Conservation (phyloP, 2,329 filamentous ascomycete species). For the Ambrosiella xylebori region DNA sequence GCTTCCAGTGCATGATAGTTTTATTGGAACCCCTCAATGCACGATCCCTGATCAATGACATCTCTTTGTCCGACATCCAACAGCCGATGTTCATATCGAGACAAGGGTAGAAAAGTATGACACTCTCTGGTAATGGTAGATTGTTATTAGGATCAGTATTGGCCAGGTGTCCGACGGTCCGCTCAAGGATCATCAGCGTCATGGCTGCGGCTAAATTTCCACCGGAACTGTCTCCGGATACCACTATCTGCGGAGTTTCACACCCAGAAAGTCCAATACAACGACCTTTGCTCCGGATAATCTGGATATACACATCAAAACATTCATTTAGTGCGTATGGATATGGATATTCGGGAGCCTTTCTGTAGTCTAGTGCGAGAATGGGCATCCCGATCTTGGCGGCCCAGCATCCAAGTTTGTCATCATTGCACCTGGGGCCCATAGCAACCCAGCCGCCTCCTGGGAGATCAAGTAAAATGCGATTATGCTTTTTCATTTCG, state of each 20-base stretch:
- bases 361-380: conserved; percentile 69
- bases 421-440: conserved; percentile 85
- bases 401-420: conserved; percentile 86
- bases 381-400: conserved; percentile 76
- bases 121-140: conserved; percentile 58
- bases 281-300: conserved; percentile 23
- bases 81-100: conserved; percentile 96
- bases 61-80: conserved; percentile 98
- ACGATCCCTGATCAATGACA: conserved; percentile 79
- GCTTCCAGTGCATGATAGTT: conserved; percentile 66
- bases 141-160: conserved; percentile 25
- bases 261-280: conserved; percentile 29
- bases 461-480: conserved; percentile 73
- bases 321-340: conserved; percentile 33
- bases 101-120: conserved; percentile 76
- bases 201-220: conserved; percentile 44
- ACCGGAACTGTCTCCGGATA: conserved; percentile 33
- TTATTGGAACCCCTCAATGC: conserved; percentile 61
- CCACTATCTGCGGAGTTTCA: conserved; percentile 24
- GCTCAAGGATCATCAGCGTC: conserved; percentile 78
- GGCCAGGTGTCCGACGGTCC: conserved; percentile 26
- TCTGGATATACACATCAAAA: conserved; percentile 28
- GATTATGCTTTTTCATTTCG: conserved; percentile 57
- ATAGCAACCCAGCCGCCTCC: conserved; percentile 95
- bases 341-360: conserved; percentile 33